Percentiles rank a stretch among this genome's conserved stretches.
Evolutionary conservation across 768 basidiomycete genomes (phyloP).

Genomic region (Leccinum rimulosum): DNA sequence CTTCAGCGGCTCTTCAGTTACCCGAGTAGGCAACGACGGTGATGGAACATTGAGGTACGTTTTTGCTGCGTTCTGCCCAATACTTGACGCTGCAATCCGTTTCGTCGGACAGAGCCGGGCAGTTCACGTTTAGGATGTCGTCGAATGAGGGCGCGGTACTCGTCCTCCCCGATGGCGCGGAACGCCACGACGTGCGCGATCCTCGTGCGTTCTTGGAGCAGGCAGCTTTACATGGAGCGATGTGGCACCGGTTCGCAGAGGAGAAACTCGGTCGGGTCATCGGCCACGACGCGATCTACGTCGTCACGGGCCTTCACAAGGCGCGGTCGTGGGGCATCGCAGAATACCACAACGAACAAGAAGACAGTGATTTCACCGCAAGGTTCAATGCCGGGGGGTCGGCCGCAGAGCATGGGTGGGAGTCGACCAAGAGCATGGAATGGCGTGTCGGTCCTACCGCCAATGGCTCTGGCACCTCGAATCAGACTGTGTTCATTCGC

Average conservation of each 20-base stretch:
- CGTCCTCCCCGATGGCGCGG: conserved; percentile 34
- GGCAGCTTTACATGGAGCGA: conserved; percentile 23
- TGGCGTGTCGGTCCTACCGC: conserved; percentile 18
- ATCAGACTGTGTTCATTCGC: conserved; percentile 31
- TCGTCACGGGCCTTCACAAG: conserved; percentile 30
- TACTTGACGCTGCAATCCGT: not conserved
- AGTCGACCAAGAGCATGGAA: conserved; percentile 16
- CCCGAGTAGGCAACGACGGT: not conserved
- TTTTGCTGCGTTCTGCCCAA: not conserved
- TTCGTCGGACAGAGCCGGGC: conserved; percentile 3
- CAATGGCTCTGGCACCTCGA: conserved; percentile 8
- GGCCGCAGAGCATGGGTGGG: conserved; percentile 17
- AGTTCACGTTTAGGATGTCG: conserved; percentile 17
- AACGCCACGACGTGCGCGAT: conserved; percentile 26
- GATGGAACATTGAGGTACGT: not conserved
- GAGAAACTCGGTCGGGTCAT: conserved; percentile 25
- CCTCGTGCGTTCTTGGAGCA: conserved; percentile 24
- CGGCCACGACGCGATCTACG: conserved; percentile 33
- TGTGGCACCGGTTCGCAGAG: conserved; percentile 34
- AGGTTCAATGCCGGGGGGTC: conserved; percentile 14
- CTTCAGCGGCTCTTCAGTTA: conserved; percentile 13
- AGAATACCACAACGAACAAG: conserved; percentile 12
- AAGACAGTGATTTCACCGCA: conserved; percentile 4
- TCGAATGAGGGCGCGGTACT: conserved; percentile 32
- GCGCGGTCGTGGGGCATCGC: conserved; percentile 33